Evolutionary conservation across 805 yeast species (phyloP), one percentile per base, ranked within the genome.

Genomic region (Metschnikowia cerradonensis): DNA sequence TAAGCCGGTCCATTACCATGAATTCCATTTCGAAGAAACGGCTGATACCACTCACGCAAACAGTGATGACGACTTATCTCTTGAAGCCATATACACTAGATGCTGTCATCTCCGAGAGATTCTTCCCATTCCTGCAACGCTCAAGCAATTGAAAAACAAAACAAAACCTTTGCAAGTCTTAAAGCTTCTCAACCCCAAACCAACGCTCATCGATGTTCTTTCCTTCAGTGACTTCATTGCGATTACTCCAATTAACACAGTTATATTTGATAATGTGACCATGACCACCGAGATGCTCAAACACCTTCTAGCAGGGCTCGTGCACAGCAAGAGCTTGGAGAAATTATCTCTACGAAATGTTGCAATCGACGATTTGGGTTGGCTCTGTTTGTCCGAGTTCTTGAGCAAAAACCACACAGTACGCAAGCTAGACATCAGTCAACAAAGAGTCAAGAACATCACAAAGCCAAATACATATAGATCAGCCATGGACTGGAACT

Each of bases 1-100:
- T 62, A 86, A 82, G 53, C 92, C 92, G 2, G 78, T 86, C 40
- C 86, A 82, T 64, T 48, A 73, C 22, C 85, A 82, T 63, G 85
- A 81, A 55, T 73, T 78, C 49, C 71, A 74, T 36, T 82, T 82
- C 58, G 54, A 52, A 33, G 62, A 54, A 0, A 56, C 56, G 7
- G 60, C 56, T 8, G 32, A 44, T 7, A 19, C 26, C n/a, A 14
- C 38, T 19, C 14, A 20, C 6, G 26, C 15, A 26, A 58, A 49
- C 10, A 23, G 26, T 3, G 44, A 47, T 8, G 56, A 60, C 1
- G 60, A 62, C 11, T 58, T 77, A 1, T 65, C 82, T 2, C 63
- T 81, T 44, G 85, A 80, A 50, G 65, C 73, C 13, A 64, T 80
- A 14, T 80, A 80, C 57, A 74, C 80, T 1, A 56, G 80, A 23